These are phyloP conservation scores for Niebla homalea DNA, from an alignment of 495 filamentous ascomycete species.

Conservation along the genomic window DNA sequence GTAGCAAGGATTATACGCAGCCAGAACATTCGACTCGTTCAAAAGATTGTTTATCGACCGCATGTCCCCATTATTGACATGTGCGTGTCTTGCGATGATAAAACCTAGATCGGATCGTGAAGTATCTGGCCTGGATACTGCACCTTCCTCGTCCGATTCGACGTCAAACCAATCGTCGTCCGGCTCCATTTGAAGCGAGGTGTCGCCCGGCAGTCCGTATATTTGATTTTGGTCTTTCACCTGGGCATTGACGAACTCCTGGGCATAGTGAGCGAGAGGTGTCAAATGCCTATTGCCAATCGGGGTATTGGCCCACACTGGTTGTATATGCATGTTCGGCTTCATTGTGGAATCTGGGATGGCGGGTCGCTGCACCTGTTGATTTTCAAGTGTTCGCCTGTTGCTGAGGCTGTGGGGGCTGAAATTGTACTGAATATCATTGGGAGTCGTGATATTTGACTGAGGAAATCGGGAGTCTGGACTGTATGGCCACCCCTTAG, in stretches of 20 bases:
- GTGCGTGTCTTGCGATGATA: constrained; percentile 34
- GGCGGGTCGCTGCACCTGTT: too few relatives aligned
- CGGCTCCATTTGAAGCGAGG: constrained; percentile 29
- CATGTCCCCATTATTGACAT: constrained; percentile 34
- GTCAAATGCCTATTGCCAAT: neutral
- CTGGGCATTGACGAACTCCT: constrained; percentile 7
- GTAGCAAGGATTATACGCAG: constrained; percentile 60
- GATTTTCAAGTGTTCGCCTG: neutral
- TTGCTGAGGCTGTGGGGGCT: neutral
- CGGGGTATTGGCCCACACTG: neutral
- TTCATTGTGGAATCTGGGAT: neutral
- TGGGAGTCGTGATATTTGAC: neutral
- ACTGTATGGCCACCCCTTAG: constrained; percentile 1
- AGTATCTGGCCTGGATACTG: constrained; percentile 17
- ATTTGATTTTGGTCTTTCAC: constrained; percentile 3
- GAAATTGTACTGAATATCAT: neutral
- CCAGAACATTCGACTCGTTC: constrained; percentile 58
- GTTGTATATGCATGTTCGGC: neutral
- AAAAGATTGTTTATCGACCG: constrained; percentile 54
- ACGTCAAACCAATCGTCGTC: constrained; percentile 50
- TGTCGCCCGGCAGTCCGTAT: constrained; percentile 4
- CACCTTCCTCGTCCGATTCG: constrained; percentile 53
- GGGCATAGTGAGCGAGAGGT: neutral
- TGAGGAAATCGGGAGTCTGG: neutral
- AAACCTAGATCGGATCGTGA: constrained; percentile 28